phyloP scores from a whole-genome alignment of 352 stramenopile species.

The Phytophthora podocarpi region DNA sequence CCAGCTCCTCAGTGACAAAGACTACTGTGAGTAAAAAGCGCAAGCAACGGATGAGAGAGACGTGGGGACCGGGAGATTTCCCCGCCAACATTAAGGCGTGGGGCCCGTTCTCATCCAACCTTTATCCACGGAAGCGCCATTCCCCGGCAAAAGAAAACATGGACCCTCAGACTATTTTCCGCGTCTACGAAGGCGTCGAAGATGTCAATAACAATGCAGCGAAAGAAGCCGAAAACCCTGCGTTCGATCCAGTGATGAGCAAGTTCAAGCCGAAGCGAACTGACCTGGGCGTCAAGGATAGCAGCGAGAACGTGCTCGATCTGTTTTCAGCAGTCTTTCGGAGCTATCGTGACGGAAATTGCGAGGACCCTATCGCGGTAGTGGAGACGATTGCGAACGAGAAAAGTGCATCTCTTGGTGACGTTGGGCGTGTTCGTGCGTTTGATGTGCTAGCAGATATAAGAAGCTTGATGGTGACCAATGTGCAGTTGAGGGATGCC shows the following conservation, averaged over 20 bases:
- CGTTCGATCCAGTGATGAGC: background rate
- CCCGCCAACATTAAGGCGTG: slow-evolving; percentile 30
- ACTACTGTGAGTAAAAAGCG: slow-evolving; percentile 16
- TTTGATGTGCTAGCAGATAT: slow-evolving; percentile 42
- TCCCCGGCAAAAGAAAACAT: slow-evolving; percentile 56
- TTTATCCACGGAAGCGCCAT: slow-evolving; percentile 30
- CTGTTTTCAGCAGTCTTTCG: slow-evolving; percentile 42
- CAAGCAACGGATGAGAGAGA: slow-evolving; percentile 56
- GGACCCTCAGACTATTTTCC: slow-evolving; percentile 39
- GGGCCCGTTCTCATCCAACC: slow-evolving; percentile 14
- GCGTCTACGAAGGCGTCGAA: slow-evolving; percentile 31
- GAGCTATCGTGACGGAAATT: slow-evolving; percentile 26
- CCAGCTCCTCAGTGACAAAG: slow-evolving; percentile 43
- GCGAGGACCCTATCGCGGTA: slow-evolving; percentile 20
- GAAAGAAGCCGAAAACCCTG: slow-evolving; percentile 12
- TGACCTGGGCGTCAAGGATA: background rate
- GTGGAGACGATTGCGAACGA: slow-evolving; percentile 28
- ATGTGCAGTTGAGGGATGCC: slow-evolving; percentile 26
- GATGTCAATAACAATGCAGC: slow-evolving; percentile 16
- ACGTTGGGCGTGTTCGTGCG: slow-evolving; percentile 29
- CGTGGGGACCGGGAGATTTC: slow-evolving; percentile 78
- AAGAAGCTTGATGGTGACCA: slow-evolving; percentile 28
- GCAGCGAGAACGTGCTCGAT: slow-evolving; percentile 38
- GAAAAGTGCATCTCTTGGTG: slow-evolving; percentile 22
- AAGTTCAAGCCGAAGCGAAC: slow-evolving; percentile 1